These are phyloP conservation scores for Blastocystis hominis DNA, from an alignment of 352 stramenopile species.

Conservation along the genomic window DNA sequence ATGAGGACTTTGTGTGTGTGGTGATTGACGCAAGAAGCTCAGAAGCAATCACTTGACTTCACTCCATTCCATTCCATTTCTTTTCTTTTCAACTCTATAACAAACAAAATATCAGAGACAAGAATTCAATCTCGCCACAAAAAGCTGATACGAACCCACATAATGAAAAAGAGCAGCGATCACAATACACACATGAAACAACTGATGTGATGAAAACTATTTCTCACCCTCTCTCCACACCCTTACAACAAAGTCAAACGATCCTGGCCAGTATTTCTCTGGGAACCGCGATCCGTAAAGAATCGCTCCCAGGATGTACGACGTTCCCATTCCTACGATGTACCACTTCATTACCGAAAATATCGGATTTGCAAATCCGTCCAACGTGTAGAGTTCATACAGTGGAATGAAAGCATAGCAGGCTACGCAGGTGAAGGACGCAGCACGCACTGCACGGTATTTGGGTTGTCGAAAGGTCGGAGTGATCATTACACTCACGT, in stretches of 20 bases:
- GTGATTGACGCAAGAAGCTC: too few species aligned
- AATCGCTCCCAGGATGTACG: slow-evolving; percentile 46
- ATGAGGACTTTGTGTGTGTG: too few species aligned
- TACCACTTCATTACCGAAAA: slow-evolving; percentile 26
- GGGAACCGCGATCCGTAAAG: slow-evolving; percentile 40
- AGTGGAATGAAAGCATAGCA: slow-evolving; percentile 26
- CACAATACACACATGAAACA: slow-evolving; percentile 58
- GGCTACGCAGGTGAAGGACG: slow-evolving; percentile 23
- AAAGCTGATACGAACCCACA: slow-evolving; percentile 40
- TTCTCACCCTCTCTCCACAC: background rate
- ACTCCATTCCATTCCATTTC: background rate
- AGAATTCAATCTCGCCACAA: slow-evolving; percentile 3
- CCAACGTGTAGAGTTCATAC: slow-evolving; percentile 13
- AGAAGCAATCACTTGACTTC: background rate
- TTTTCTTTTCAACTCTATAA: background rate
- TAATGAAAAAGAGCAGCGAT: slow-evolving; percentile 57
- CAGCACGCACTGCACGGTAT: slow-evolving; percentile 29
- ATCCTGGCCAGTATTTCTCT: slow-evolving; percentile 46
- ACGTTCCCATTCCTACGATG: slow-evolving; percentile 48
- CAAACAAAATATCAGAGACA: background rate
- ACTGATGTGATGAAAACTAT: slow-evolving; percentile 46
- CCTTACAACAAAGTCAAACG: slow-evolving; percentile 43
- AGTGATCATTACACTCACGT: slow-evolving; percentile 41
- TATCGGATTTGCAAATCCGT: slow-evolving; percentile 33
- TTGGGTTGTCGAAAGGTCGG: slow-evolving; percentile 48